Evolutionary conservation across 1,139 yeast species (phyloP).

Genomic region (Suhomyces taliae): DNA sequence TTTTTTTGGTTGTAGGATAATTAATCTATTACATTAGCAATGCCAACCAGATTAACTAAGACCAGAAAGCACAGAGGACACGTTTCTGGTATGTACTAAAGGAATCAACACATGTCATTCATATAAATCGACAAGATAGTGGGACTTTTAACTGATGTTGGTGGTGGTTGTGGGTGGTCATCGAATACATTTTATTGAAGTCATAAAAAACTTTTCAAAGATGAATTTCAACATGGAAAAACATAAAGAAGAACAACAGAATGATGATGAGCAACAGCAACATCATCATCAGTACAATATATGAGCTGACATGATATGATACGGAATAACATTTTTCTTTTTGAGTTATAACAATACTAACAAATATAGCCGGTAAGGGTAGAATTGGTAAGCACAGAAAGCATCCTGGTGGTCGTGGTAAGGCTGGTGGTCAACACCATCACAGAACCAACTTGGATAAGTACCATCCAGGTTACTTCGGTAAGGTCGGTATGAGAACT

Average conservation of each 20-base stretch:
- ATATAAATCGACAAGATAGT: background rate
- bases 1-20: conserved; percentile 13
- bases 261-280: background rate
- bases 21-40: conserved; percentile 42
- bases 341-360: conserved; percentile 27
- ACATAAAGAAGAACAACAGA: background rate
- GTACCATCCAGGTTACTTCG: conserved; percentile 99
- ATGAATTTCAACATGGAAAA: background rate
- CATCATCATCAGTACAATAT: background rate
- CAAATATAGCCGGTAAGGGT: conserved; percentile 95
- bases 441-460: conserved; percentile 99
- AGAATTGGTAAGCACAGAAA: conserved; percentile 99
- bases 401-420: conserved; percentile 99
- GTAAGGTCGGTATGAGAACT: conserved; percentile 99
- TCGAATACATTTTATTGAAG: background rate
- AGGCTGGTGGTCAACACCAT: conserved; percentile 99
- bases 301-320: background rate
- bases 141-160: background rate
- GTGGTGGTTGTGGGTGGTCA: background rate
- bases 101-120: background rate
- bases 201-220: no score
- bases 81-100: conserved; percentile 86
- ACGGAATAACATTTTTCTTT: background rate
- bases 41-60: conserved; percentile 99
- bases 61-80: conserved; percentile 99